phyloP scores from a whole-genome alignment of 2,329 filamentous ascomycete genomes.

The Dothiorella sarmentorum region DNA sequence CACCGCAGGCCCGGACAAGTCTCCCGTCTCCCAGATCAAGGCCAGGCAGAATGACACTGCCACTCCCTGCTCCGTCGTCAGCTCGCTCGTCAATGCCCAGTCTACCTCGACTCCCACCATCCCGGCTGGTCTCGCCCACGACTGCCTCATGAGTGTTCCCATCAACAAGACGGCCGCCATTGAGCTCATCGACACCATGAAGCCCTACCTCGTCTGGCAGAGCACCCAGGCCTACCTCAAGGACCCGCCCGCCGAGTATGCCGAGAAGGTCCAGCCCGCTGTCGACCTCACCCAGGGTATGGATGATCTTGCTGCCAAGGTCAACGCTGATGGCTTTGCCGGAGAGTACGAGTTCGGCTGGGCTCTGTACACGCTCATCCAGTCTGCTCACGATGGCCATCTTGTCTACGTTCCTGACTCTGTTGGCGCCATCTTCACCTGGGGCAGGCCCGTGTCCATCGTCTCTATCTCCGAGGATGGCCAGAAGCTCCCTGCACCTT shows the following conservation, averaged over 20 bases:
- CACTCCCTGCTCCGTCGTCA: conserved; percentile 13
- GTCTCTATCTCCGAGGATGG: conserved; percentile 61
- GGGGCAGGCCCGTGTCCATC: conserved; percentile 46
- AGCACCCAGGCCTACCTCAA: conserved; percentile 43
- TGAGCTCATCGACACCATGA: conserved; percentile 41
- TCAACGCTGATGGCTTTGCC: conserved; percentile 34
- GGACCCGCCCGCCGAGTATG: conserved; percentile 45
- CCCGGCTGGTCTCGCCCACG: conserved; percentile 43
- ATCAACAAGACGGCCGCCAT: conserved; percentile 43
- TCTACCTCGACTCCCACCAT: conserved; percentile 35
- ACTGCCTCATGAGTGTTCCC: conserved; percentile 45
- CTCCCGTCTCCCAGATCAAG: background rate
- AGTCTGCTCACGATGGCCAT: conserved; percentile 62
- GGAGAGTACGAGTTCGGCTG: conserved; percentile 43
- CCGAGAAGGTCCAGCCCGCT: conserved; percentile 42
- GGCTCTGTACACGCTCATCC: conserved; percentile 51
- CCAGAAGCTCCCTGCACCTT: conserved; percentile 54
- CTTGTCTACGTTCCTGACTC: conserved; percentile 56
- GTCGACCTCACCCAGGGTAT: conserved; percentile 42
- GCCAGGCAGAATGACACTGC: conserved; percentile 3
- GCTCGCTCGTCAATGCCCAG: background rate
- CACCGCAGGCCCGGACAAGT: too few species aligned
- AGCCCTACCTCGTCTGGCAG: conserved; percentile 47
- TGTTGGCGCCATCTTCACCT: conserved; percentile 52
- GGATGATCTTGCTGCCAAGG: conserved; percentile 38